phyloP scores from a whole-genome alignment of 768 basidiomycete genomes.

The Clitopilus passeckerianus region DNA sequence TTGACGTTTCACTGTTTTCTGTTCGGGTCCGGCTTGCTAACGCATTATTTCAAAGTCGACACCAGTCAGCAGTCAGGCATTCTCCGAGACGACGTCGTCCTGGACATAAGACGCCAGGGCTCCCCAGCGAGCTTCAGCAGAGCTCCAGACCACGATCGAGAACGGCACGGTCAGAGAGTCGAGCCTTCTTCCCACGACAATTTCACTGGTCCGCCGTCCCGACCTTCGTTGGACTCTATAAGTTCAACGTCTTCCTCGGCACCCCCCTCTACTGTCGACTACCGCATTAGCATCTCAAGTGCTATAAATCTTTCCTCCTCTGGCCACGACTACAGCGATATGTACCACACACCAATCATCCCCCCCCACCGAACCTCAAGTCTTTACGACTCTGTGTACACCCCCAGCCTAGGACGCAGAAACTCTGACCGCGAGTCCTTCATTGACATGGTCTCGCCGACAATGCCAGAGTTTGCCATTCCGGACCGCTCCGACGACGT shows the following conservation, averaged over 20 bases:
- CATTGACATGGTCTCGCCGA: constrained; percentile 29
- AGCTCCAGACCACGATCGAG: constrained; percentile 17
- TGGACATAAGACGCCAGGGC: constrained; percentile 16
- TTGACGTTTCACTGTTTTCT: background rate
- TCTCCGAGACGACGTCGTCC: constrained; percentile 9
- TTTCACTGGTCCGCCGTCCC: constrained; percentile 10
- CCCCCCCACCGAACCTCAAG: constrained; percentile 12
- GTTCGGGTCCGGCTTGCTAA: background rate
- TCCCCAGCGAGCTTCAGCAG: background rate
- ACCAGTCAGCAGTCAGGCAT: constrained; percentile 9
- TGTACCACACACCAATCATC: constrained; percentile 21
- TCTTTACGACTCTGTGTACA: constrained; percentile 3
- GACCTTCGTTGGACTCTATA: constrained; percentile 18
- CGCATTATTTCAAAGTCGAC: constrained; percentile 3
- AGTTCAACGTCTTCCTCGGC: constrained; percentile 17
- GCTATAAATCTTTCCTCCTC: constrained; percentile 32
- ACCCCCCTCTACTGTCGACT: constrained; percentile 30
- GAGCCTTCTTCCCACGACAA: background rate
- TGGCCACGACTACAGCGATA: constrained; percentile 18
- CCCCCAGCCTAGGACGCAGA: background rate
- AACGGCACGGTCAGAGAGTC: background rate
- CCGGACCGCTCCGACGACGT: constrained; percentile 10
- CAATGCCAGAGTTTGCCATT: constrained; percentile 11
- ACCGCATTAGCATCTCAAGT: constrained; percentile 37
- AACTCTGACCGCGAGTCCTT: constrained; percentile 20